Percentiles rank a stretch among this genome's conserved stretches.
phyloP scores from a whole-genome alignment of 2,329 filamentous ascomycete genomes.

The Stachybotrys elegans region DNA sequence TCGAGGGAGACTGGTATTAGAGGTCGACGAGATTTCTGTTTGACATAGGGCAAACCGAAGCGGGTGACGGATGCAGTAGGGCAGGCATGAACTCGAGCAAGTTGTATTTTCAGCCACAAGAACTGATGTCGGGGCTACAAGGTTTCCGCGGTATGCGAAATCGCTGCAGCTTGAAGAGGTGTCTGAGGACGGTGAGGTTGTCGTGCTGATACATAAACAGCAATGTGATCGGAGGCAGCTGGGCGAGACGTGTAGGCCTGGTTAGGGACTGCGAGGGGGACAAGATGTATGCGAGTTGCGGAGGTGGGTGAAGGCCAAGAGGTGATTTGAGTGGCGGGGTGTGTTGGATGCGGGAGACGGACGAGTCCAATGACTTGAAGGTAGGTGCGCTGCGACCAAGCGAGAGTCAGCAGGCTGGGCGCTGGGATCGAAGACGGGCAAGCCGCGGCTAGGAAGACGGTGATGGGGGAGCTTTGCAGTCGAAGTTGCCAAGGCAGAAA shows the following conservation, averaged over 20 bases:
- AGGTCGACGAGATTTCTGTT: conserved; percentile 47
- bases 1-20: conserved; percentile 44
- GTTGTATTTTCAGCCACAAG: conserved; percentile 74
- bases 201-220: conserved; percentile 99
- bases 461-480: too few relatives aligned
- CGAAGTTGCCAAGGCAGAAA: conserved; percentile 1
- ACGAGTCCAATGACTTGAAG: conserved; percentile 7
- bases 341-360: conserved; percentile 7
- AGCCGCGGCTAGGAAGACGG: too few relatives aligned
- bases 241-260: not conserved
- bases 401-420: conserved; percentile 18
- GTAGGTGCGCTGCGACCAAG: conserved; percentile 20
- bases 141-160: conserved; percentile 95
- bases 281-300: conserved; percentile 7
- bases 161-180: conserved; percentile 93
- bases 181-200: conserved; percentile 83
- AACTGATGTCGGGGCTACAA: conserved; percentile 83
- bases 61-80: conserved; percentile 42
- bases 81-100: conserved; percentile 52
- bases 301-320: conserved; percentile 9
- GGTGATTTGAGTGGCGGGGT: conserved; percentile 4
- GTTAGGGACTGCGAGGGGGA: not conserved
- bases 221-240: conserved; percentile 24
- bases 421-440: too few relatives aligned
- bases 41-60: conserved; percentile 51